phyloP scores from a whole-genome alignment of 202 grass and related monocot genomes.

The Panicum hallii region DNA sequence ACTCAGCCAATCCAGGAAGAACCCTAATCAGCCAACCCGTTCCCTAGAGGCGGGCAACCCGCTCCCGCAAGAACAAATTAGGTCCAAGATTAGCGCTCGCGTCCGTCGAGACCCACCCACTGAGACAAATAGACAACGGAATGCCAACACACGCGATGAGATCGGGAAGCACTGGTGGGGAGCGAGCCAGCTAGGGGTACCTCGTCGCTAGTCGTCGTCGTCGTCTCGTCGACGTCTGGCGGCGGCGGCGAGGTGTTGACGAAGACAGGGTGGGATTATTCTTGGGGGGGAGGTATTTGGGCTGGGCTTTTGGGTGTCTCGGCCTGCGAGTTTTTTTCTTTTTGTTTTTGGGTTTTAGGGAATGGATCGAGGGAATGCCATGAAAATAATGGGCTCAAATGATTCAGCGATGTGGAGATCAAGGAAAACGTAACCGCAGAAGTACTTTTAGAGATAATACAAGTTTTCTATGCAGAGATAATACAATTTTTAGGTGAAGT shows the following conservation, averaged over 20 bases:
- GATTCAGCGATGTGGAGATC: too few species aligned
- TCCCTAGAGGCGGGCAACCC: too few species aligned
- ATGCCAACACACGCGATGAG: neutral
- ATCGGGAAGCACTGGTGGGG: too few species aligned
- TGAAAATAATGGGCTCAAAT: too few species aligned
- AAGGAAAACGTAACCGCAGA: too few species aligned
- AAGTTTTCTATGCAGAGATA: too few species aligned
- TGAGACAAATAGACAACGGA: neutral
- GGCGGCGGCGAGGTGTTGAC: slow-evolving; percentile 43
- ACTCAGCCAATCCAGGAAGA: neutral
- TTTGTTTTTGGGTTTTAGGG: neutral
- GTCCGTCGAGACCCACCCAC: neutral
- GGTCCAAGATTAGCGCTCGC: neutral
- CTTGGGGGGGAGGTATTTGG: neutral
- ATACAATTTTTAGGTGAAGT: too few species aligned
- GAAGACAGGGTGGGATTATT: neutral
- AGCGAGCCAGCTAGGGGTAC: neutral
- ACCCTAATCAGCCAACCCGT: neutral
- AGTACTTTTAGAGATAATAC: too few species aligned
- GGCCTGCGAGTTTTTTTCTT: neutral
- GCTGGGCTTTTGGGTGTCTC: neutral
- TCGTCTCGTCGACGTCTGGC: neutral
- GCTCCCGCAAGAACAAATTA: neutral
- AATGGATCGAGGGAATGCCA: too few species aligned
- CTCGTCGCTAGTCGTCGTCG: slow-evolving; percentile 21